Evolutionary conservation across 1,284 basidiomycete species (phyloP).

Genomic region (Ustilago nuda): DNA sequence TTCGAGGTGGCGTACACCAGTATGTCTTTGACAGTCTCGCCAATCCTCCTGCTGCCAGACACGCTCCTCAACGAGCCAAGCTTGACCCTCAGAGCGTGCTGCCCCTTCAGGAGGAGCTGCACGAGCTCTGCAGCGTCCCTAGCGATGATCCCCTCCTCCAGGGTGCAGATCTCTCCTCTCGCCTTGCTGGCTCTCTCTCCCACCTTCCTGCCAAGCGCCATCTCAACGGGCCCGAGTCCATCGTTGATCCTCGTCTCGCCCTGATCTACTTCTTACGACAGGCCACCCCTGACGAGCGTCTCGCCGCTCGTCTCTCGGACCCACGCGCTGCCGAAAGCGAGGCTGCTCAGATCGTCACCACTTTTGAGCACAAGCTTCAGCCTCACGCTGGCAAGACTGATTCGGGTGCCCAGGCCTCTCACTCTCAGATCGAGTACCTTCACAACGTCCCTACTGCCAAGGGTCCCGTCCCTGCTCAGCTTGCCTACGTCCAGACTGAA

Average conservation of each 20-base stretch:
- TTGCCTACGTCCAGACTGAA: constrained; percentile 56
- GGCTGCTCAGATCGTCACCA: constrained; percentile 49
- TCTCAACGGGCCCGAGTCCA: constrained; percentile 34
- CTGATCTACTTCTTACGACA: constrained; percentile 54
- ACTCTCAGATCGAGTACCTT: constrained; percentile 52
- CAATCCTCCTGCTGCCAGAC: constrained; percentile 14
- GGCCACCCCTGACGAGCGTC: constrained; percentile 51
- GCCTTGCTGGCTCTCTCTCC: constrained; percentile 44
- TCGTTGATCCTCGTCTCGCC: constrained; percentile 57
- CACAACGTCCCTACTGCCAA: constrained; percentile 59
- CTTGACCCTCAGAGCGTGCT: constrained; percentile 26
- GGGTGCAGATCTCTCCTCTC: constrained; percentile 49
- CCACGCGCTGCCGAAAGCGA: constrained; percentile 35
- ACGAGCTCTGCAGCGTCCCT: constrained; percentile 53
- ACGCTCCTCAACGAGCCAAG: constrained; percentile 24
- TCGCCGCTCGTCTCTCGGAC: constrained; percentile 47
- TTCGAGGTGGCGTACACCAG: constrained; percentile 43
- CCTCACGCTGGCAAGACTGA: constrained; percentile 48
- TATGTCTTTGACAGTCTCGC: constrained; percentile 48
- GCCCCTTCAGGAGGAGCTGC: constrained; percentile 56
- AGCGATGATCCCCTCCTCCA: constrained; percentile 56
- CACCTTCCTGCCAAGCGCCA: constrained; percentile 31
- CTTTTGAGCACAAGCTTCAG: constrained; percentile 57
- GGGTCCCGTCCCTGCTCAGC: constrained; percentile 55
- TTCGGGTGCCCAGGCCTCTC: constrained; percentile 39